Conservation (phyloP, 2,329 filamentous ascomycete genomes). For the Paecilomyces fulvus region DNA sequence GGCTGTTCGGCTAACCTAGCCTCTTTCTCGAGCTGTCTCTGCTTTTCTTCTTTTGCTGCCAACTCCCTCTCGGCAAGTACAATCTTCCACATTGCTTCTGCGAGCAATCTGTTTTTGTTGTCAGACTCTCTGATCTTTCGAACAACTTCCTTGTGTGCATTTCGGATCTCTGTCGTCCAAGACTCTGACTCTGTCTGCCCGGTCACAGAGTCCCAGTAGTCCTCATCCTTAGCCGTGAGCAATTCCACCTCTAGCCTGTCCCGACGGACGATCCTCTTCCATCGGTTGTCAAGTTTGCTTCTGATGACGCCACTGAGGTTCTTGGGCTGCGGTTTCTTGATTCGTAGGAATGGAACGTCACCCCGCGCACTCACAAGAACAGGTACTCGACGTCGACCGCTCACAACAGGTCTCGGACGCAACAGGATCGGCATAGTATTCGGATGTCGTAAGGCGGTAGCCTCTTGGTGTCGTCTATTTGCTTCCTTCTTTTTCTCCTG, state of each 20-base stretch:
- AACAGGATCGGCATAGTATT: constrained; percentile 24
- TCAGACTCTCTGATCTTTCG: constrained; percentile 19
- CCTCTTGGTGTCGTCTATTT: constrained; percentile 16
- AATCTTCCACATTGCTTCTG: constrained; percentile 30
- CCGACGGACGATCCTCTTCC: constrained; percentile 24
- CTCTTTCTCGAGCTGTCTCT: constrained; percentile 1
- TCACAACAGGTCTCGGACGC: constrained; percentile 25
- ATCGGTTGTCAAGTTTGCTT: constrained; percentile 26
- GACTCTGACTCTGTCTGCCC: constrained; percentile 9
- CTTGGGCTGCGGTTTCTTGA: constrained; percentile 37
- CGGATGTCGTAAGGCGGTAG: constrained; percentile 24
- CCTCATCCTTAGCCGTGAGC: constrained; percentile 31
- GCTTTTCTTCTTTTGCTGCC: constrained; percentile 16
- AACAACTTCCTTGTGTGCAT: constrained; percentile 13
- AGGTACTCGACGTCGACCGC: constrained; percentile 32
- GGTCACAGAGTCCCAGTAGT: constrained; percentile 33
- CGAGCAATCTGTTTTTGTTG: constrained; percentile 17
- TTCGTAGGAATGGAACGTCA: constrained; percentile 32
- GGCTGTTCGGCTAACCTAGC: background rate
- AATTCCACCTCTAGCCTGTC: constrained; percentile 21
- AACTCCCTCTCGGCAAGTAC: constrained; percentile 31
- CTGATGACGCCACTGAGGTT: constrained; percentile 30
- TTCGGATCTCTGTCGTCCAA: constrained; percentile 17
- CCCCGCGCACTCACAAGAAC: constrained; percentile 34
- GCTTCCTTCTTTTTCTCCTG: constrained; percentile 16